These are phyloP conservation scores for Sarocladiaceae sp. DNA, from an alignment of 2,329 filamentous ascomycete species.

Conservation along the genomic window DNA sequence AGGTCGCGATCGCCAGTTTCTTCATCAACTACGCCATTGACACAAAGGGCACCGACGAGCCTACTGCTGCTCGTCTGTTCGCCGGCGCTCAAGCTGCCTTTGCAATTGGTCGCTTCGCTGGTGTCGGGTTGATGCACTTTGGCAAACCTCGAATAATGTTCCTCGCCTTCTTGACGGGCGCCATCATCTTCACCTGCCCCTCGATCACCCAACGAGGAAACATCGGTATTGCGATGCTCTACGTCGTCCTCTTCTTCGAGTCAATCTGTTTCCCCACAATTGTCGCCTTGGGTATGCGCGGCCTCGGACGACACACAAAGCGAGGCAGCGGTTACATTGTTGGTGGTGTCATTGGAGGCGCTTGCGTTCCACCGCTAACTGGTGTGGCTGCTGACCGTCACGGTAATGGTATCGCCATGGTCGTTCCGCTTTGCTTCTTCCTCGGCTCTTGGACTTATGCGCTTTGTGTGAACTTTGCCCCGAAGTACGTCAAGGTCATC, in stretches of 20 bases:
- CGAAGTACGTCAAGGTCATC: conserved; percentile 57
- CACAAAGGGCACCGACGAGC: conserved; percentile 47
- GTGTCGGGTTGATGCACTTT: conserved; percentile 63
- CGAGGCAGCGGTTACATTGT: conserved; percentile 67
- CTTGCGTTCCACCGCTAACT: conserved; percentile 67
- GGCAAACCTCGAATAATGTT: conserved; percentile 65
- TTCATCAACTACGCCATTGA: conserved; percentile 72
- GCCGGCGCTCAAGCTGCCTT: conserved; percentile 73
- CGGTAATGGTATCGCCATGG: conserved; percentile 58
- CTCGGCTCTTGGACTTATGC: conserved; percentile 53
- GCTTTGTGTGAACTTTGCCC: conserved; percentile 61
- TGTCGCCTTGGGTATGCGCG: conserved; percentile 71
- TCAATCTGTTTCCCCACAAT: conserved; percentile 79
- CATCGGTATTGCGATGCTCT: conserved; percentile 57
- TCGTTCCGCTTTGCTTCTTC: conserved; percentile 61
- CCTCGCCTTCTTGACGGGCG: conserved; percentile 57
- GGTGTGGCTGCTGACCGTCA: conserved; percentile 63
- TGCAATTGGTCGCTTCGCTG: conserved; percentile 67
- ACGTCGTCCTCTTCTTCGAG: conserved; percentile 72
- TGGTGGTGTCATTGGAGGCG: conserved; percentile 67
- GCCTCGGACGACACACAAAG: conserved; percentile 73
- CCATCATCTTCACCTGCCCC: conserved; percentile 58
- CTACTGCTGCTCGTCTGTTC: conserved; percentile 61
- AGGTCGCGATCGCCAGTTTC: conserved; percentile 61
- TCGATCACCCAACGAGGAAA: conserved; percentile 43